Base-by-base conservation (phyloP, 169 alveolate species). In the Amoebophrya sp. region DNA sequence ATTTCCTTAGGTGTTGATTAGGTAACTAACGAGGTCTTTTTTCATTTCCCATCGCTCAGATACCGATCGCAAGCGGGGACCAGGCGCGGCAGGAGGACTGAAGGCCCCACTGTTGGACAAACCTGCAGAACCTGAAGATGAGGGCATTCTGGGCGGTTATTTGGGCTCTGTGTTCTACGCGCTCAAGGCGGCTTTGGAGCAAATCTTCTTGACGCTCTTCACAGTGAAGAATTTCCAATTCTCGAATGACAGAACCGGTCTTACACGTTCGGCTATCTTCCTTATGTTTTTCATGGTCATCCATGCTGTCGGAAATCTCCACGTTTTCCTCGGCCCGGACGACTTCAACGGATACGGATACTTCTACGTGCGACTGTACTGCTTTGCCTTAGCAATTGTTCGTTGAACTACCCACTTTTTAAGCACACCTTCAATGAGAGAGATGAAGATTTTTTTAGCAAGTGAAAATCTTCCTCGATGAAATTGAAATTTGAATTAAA, bases 231-330 rank as follows among this genome's bases (percentile, higher is more conserved):
- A 93, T 89, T 90, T 91, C 54, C 41, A 89, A 24, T 78, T 93
- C 91, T 91, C 91, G n/a, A 91, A 92, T 41, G 94, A 93, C 93
- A 89, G 93, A 38, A 90, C 92, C 23, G 94, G 94, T n/a, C 93
- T 93, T 40, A 92, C 94, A 41, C 91, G 94, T 14, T 92, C 93
- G 2, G 93, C 93, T 36, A 93, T 92, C 93, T 93, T 93, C 94
- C 53, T 93, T 53, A 91, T 93, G 65, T 78, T 93, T 41, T 93
- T 93, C 94, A 92, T 93, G 91, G 78, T 93, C 41, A 93, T 93
- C 92, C 94, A 93, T 55, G 94, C 93, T 18, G 92, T 93, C 23
- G 94, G 94, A 39, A 93, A 93, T 91, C 76, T 93, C 77, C 94
- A 93, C 93, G 91, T 89, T 38, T 93, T 93, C 93, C 93, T 93